Base-by-base conservation (phyloP, 2,329 filamentous ascomycete species). In the Lachnellula cervina region DNA sequence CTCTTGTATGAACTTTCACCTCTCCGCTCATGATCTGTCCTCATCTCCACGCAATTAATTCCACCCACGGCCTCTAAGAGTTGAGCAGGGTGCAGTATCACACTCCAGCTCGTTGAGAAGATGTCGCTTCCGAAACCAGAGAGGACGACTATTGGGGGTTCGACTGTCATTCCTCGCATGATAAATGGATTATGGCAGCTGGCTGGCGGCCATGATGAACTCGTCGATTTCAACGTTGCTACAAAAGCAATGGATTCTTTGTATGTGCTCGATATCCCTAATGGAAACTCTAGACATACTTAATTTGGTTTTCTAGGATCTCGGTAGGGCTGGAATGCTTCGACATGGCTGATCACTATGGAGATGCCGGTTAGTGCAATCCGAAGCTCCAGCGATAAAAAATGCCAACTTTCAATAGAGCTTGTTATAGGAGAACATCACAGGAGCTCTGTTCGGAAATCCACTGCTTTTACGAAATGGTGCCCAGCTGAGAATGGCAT, bases 101-200 rank as follows among this genome's bases (percentile, higher is more conserved):
- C 25, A 7, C 7, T 28, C 7, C 25, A 28, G 5, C 25, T 28
- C 25, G 8, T 28, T 9, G 25, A 28, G 7, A 43, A 16, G 2
- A 44, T 44, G 17, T 17, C 42, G 4, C 16, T 44, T 7, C 16
- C 17, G 9, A 17, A 14, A 44, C 66, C 68, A 11, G 73, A 79
- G 32, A 40, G 32, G 38, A 40, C 43, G 6, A 19, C 46, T 4
- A 56, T 56, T 32, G 50, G 54, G 9, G 52, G 40, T 6, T 53
- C 52, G 3, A 34, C 59, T 43, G 48, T 56, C 14, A 56, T 61
- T n/a, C 55, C 60, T 43, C 54, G 60, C 1, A 54, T 61, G 50
- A 51, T 61, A 19, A 54, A 49, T 4, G 58, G 58, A 25, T 44
- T 60, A 16, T 59, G 58, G 60, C 58, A 62, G 32, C 54, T 62